Percentiles rank a stretch among this genome's conserved stretches.
Conservation (phyloP, 805 yeast genomes). For the Torulaspora indica region DNA sequence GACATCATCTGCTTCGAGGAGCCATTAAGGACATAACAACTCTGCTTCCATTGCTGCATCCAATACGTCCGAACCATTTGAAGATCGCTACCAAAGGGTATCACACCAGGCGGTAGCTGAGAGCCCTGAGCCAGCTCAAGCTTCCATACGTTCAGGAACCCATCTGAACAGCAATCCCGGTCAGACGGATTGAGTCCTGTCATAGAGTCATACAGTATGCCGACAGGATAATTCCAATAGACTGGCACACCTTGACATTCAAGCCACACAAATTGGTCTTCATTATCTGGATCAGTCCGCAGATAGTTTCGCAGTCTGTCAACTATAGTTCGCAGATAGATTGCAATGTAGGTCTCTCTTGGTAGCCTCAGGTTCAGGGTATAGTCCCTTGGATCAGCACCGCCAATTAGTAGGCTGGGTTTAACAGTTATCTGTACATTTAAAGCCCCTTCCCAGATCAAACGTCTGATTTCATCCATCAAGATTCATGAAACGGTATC, state of each 20-base stretch:
- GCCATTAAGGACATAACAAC: slow-evolving; percentile 70
- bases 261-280: slow-evolving; percentile 51
- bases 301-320: slow-evolving; percentile 38
- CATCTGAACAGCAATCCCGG: slow-evolving; percentile 16
- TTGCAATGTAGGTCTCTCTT: slow-evolving; percentile 53
- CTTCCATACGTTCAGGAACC: slow-evolving; percentile 42
- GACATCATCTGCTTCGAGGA: slow-evolving; percentile 77
- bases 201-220: slow-evolving; percentile 56
- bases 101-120: slow-evolving; percentile 44
- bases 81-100: slow-evolving; percentile 40
- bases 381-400: slow-evolving; percentile 15
- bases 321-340: slow-evolving; percentile 38
- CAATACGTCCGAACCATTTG: slow-evolving; percentile 43
- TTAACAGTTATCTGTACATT: slow-evolving; percentile 40
- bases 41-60: slow-evolving; percentile 78
- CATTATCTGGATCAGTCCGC: slow-evolving; percentile 27
- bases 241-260: slow-evolving; percentile 60
- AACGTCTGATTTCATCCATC: slow-evolving; percentile 36
- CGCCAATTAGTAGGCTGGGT: slow-evolving; percentile 18
- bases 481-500: neutral
- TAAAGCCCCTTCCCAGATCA: slow-evolving; percentile 53
- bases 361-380: slow-evolving; percentile 27
- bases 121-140: slow-evolving; percentile 40
- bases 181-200: slow-evolving; percentile 38
- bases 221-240: slow-evolving; percentile 75